Base-by-base conservation (phyloP, 768 basidiomycete species). In the Tulasnella sp. region DNA sequence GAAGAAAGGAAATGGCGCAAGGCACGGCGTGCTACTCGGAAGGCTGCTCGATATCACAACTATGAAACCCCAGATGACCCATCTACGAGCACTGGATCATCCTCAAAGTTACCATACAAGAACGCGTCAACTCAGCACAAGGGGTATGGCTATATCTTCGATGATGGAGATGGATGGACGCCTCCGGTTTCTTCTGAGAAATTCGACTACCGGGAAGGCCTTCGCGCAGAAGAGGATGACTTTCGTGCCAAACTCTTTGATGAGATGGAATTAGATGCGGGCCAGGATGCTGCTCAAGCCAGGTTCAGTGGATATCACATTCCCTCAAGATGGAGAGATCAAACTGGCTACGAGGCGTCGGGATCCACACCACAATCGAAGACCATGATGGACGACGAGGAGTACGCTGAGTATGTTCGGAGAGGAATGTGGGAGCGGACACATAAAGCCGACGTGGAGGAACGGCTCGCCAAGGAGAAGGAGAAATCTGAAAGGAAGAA, bases 391-490 rank as follows among this genome's bases (percentile, higher is more conserved):
- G 83, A 84, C 61, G 90, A 92, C 7, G 85, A 92, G 64, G 84
- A 89, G 61, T 94, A 94, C 64, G 80, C 85, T 1, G 87, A 90
- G 65, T 93, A 87, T 86, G 73, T 94, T 52, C 74, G 92, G 63
- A 71, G 77, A 24, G 89, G 88, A 49, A 93, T 96, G 87, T 92
- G 87, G 75, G 79, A 81, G 80, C 58, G 62, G 2, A 66, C 66
- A 52, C 65, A 70, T 53, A 62, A 60, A 38, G 63, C 59, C 1
- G 69, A 70, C 51, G 24, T 42, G 5, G 63, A 64, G 49, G 49
- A 61, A 19, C n/a, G 30, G 41, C 25, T 53, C n/a, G 46, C 51
- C 17, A 43, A 43, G n/a, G 50, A 46, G 27, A 30, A 41, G 25
- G 63, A 63, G 34, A 49, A 25, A 21, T 29, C 52, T 2, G 59